These are phyloP conservation scores for Eutrema yunnanense DNA, from an alignment of 345 rosid genomes.

Conservation along the genomic window DNA sequence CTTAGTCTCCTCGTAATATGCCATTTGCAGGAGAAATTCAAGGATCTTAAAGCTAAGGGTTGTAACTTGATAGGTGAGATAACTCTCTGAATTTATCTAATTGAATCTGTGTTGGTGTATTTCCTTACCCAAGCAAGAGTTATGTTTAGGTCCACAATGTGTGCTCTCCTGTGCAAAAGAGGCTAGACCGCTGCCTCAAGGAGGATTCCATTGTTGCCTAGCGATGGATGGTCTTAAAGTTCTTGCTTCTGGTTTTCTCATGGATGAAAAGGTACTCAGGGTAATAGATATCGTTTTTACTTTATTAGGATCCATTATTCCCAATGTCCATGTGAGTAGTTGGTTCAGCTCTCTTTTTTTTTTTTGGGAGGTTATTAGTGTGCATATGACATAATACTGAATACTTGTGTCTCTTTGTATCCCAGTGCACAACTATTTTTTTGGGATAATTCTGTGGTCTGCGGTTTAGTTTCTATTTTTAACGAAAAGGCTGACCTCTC, in stretches of 20 bases:
- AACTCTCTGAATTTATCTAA: neutral
- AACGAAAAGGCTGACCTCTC: neutral
- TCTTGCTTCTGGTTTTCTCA: constrained; percentile 81
- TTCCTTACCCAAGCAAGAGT: neutral
- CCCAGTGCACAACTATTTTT: neutral
- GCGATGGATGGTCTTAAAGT: constrained; percentile 92
- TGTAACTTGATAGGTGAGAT: constrained; percentile 76
- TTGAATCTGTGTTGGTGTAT: neutral
- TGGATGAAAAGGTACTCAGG: constrained; percentile 67
- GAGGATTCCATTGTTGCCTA: constrained; percentile 80
- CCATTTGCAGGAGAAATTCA: constrained; percentile 73
- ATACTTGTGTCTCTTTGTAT: neutral
- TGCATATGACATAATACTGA: neutral
- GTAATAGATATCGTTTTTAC: neutral
- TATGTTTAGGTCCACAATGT: constrained; percentile 71
- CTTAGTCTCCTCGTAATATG: neutral
- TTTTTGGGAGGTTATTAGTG: neutral
- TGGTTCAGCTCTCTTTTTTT: neutral
- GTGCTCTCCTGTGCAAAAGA: constrained; percentile 88
- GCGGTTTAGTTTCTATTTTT: neutral
- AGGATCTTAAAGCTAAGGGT: constrained; percentile 71
- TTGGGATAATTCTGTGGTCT: neutral
- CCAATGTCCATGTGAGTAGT: neutral
- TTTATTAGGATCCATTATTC: neutral
- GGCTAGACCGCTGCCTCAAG: constrained; percentile 62